A percentile compares a stretch with the other conserved stretches of the same genome.
Evolutionary conservation across 2,329 filamentous ascomycete genomes (phyloP).

Genomic region (Sodiomyces alkalinus): DNA sequence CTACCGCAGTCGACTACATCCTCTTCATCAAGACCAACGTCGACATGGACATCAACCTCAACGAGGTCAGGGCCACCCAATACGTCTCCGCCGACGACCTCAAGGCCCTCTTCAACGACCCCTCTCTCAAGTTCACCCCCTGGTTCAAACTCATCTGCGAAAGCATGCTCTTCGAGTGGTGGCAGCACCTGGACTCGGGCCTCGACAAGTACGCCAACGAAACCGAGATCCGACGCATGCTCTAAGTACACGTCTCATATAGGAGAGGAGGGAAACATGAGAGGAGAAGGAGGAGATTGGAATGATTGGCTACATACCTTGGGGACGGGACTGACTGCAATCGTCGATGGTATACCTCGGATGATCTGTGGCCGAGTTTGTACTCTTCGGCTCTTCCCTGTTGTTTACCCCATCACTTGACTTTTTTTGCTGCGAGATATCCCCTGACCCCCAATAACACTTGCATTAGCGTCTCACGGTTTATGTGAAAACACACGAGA

Average conservation of each 20-base stretch:
- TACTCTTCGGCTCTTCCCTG: too few species aligned
- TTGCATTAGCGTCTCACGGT: too few species aligned
- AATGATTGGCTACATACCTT: too few species aligned
- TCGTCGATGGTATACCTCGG: too few species aligned
- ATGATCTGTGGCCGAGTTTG: too few species aligned
- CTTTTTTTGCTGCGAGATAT: too few species aligned
- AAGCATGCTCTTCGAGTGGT: slow-evolving; percentile 97
- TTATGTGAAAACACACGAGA: too few species aligned
- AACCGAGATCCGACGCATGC: slow-evolving; percentile 76
- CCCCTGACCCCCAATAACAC: too few species aligned
- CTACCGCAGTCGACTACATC: slow-evolving; percentile 91
- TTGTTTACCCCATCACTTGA: too few species aligned
- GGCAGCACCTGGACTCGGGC: slow-evolving; percentile 67
- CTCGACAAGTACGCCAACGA: slow-evolving; percentile 80
- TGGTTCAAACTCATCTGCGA: slow-evolving; percentile 99
- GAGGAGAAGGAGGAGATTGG: background rate
- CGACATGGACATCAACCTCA: slow-evolving; percentile 64
- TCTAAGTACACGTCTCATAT: background rate
- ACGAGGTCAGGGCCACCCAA: slow-evolving; percentile 74
- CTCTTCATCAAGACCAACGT: slow-evolving; percentile 95
- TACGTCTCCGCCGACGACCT: slow-evolving; percentile 76
- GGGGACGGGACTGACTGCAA: too few species aligned
- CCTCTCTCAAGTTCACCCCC: slow-evolving; percentile 73
- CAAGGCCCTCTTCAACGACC: slow-evolving; percentile 72
- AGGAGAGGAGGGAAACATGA: background rate